Evolutionary conservation across 306 rosid genomes (phyloP), one percentile per base, ranked within the genome.

Genomic region (Prinsepia uniflora): DNA sequence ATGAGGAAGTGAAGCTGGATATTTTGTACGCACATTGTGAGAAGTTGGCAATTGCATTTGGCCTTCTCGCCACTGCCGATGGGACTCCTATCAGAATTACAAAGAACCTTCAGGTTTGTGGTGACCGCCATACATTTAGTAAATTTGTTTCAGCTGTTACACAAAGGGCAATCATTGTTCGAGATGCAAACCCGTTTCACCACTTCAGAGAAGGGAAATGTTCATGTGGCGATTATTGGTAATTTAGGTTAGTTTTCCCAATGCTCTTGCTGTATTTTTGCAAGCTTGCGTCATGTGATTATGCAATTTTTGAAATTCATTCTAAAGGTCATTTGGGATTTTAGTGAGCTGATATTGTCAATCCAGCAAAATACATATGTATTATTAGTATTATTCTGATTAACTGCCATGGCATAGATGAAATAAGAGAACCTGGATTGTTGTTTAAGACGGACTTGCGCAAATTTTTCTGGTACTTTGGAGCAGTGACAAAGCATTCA

Each of bases 221-320:
- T 72, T 85, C 97, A 0, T 92, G 94, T 68, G 80, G 87, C 55
- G 94, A 92, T 78, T 92, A 92, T 77, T 92, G 90, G 90, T 89
- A 76, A 22, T 42, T 15, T 14, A 11, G 44, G 59, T 50, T 67
- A 36, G 61, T 34, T 50, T 34, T 34, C 34, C 61, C 5, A 39
- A 68, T 9, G 48, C 62, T 12, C 41, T 54, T n/a, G 10, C 60
- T 6, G 46, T 58, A 13, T 47, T 46, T 46, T 42, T 52, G 22
- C 50, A 45, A 30, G 36, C 36, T 24, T 24, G 15, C 56, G 17
- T 50, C 19, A 19, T 42, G 9, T 47, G 14, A 47, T 13, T 11
- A 4, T 13, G 53, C 17, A 48, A 48, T 48, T 11, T 30, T 30
- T 30, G 36, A 30, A 30, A 30, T 30, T 12, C 44, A 47, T 13